phyloP scores from a whole-genome alignment of 768 basidiomycete genomes.

The Psilocybe cyanescens region DNA sequence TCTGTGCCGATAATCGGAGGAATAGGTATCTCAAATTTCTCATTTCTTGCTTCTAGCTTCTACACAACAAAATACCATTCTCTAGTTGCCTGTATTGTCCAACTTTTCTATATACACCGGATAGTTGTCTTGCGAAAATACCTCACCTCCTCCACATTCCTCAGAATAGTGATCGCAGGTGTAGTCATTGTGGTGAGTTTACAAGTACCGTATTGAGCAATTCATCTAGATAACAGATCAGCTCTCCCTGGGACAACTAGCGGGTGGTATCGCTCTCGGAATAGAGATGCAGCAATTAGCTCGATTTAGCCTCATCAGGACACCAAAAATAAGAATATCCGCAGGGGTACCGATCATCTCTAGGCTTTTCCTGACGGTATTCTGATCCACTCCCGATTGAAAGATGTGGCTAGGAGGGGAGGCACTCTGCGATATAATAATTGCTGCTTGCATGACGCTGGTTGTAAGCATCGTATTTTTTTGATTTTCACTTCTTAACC shows the following conservation, averaged over 20 bases:
- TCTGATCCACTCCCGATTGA: not conserved
- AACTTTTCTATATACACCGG: not conserved
- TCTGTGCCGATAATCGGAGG: not conserved
- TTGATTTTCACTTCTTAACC: not conserved
- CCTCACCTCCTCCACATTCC: not conserved
- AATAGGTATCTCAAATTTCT: not conserved
- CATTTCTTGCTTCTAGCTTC: not conserved
- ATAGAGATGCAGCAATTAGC: not conserved
- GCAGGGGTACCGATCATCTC: not conserved
- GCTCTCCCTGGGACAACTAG: not conserved
- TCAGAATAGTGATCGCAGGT: not conserved
- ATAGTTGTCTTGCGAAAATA: not conserved
- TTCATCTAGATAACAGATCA: not conserved
- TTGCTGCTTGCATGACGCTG: conserved; percentile 2
- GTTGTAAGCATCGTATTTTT: not conserved
- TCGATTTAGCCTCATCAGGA: not conserved
- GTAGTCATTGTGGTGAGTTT: not conserved
- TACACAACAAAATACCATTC: not conserved
- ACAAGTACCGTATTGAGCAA: not conserved
- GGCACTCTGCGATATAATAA: not conserved
- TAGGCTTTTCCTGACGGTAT: not conserved
- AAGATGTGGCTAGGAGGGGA: not conserved
- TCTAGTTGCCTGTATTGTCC: conserved; percentile 1
- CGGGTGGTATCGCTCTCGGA: not conserved
- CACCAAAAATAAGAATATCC: not conserved